Evolutionary conservation across 1,139 yeast species (phyloP).

Genomic region (Taphrina pruni): DNA sequence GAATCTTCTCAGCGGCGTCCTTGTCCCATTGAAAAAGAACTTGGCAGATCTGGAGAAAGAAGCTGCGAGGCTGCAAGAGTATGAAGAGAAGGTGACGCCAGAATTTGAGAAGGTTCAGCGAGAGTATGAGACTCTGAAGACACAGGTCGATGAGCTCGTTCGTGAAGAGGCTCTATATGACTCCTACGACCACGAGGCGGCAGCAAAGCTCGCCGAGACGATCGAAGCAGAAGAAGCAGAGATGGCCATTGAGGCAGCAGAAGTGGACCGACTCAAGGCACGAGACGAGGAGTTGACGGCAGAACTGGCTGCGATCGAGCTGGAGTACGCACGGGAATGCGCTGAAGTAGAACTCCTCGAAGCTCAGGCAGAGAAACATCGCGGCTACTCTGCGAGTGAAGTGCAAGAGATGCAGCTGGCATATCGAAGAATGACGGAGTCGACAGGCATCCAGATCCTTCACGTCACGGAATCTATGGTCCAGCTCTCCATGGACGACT

Average conservation of each 20-base stretch:
- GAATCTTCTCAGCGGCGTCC: conserved; percentile 57
- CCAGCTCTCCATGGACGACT: conserved; percentile 14
- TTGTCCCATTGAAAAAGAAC: conserved; percentile 54
- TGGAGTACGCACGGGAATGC: conserved; percentile 9
- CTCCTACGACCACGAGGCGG: conserved; percentile 45
- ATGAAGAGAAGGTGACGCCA: conserved; percentile 51
- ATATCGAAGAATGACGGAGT: conserved; percentile 39
- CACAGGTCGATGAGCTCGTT: conserved; percentile 48
- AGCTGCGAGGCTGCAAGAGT: conserved; percentile 45
- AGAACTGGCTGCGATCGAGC: conserved; percentile 11
- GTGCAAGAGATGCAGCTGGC: conserved; percentile 58
- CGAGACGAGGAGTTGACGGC: conserved; percentile 15
- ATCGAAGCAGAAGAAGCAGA: conserved; percentile 43
- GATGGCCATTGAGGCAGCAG: conserved; percentile 35
- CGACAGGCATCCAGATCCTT: conserved; percentile 41
- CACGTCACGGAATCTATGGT: conserved; percentile 15
- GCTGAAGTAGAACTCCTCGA: conserved; percentile 44
- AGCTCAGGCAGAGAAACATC: conserved; percentile 41
- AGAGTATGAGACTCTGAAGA: conserved; percentile 50
- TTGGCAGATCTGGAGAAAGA: conserved; percentile 44
- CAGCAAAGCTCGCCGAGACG: conserved; percentile 43
- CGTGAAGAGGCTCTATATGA: conserved; percentile 30
- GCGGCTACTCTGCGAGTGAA: conserved; percentile 51
- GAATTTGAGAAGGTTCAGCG: conserved; percentile 47
- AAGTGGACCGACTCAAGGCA: conserved; percentile 23